Evolutionary conservation across 129 eudicot species (phyloP), one percentile per base, ranked within the genome.

Genomic region (Helianthus tuberosus): DNA sequence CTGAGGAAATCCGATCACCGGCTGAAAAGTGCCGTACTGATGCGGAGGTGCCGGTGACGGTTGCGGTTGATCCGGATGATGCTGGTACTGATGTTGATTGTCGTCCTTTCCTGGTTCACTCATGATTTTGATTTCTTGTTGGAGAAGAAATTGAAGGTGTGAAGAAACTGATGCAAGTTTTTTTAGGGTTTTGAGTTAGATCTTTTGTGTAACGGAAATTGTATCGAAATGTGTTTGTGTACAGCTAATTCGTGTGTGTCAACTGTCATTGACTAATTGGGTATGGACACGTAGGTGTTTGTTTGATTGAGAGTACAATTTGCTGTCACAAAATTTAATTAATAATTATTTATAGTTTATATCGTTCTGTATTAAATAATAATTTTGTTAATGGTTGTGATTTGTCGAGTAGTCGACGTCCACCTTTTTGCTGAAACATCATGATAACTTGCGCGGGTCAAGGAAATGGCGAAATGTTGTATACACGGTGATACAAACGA

Each of bases 1-100:
- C 86, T 90, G 97, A 77, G 98, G 98, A 39, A 89, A 93, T 29
- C 98, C 97, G 61, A 82, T 72, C 57, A 82, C 92, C 66, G 96
- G 84, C 79, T 77, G 78, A 54, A 93, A 93, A 10, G 98, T 93
- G 15, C 98, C 97, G 61, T 93, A 93, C 77, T 87, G 84, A 8
- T 81, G 46, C 32, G 17, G 91, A 9, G 72, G 81, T 15, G 85
- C 84, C 29, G 49, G 82, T 11, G 84, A 81, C n/a, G 80, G 79
- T 38, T 46, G 80, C n/a, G 53, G 71, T 6, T 69, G 79, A 20
- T 80, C 57, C 1, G 63, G 82, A n/a, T 59, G 81, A 17, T 78
- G 83, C 41, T 74, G 77, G 73, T 75, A 68, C 52, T 29, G 73
- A 65, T 66, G 47, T 38, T 59, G 81, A 41, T 54, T 29, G 64